Evolutionary conservation across 495 filamentous ascomycete genomes (phyloP).

Genomic region (Xylona heveae): DNA sequence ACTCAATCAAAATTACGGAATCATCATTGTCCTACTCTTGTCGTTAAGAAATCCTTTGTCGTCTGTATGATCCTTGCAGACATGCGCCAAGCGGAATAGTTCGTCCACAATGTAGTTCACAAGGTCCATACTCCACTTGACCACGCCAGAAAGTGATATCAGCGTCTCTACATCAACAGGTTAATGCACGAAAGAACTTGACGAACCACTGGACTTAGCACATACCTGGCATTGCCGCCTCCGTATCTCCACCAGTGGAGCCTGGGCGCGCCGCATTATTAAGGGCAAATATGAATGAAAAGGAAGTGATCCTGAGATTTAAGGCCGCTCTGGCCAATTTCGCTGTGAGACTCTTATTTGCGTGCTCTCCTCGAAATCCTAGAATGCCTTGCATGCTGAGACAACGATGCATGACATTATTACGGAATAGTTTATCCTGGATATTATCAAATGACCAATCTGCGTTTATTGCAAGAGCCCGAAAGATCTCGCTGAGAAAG

Average conservation of each 20-base stretch:
- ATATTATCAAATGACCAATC: conserved; percentile 49
- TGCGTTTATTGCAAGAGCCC: conserved; percentile 39
- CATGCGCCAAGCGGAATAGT: conserved; percentile 12
- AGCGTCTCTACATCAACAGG: conserved; percentile 10
- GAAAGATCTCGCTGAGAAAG: conserved; percentile 43
- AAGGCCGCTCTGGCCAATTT: conserved; percentile 57
- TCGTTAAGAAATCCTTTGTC: conserved; percentile 12
- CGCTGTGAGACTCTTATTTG: conserved; percentile 35
- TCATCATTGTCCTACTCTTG: conserved; percentile 7
- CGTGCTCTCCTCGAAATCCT: conserved; percentile 36
- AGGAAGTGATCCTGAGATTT: conserved; percentile 45
- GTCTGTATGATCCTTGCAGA: conserved; percentile 6
- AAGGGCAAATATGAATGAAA: conserved; percentile 34
- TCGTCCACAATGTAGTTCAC: conserved; percentile 14
- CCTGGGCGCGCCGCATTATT: too few species aligned
- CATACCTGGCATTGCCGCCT: too few species aligned
- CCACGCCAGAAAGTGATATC: conserved; percentile 11
- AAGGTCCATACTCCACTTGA: conserved; percentile 17
- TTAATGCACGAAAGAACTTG: conserved; percentile 3
- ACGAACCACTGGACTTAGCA: conserved; percentile 4
- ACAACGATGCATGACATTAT: conserved; percentile 41
- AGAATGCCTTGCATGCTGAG: conserved; percentile 49
- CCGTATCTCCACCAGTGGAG: too few species aligned
- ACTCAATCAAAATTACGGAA: background rate
- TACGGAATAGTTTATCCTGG: conserved; percentile 48